These are phyloP conservation scores for Suillus clintonianus DNA, from an alignment of 768 basidiomycete species.

Conservation along the genomic window DNA sequence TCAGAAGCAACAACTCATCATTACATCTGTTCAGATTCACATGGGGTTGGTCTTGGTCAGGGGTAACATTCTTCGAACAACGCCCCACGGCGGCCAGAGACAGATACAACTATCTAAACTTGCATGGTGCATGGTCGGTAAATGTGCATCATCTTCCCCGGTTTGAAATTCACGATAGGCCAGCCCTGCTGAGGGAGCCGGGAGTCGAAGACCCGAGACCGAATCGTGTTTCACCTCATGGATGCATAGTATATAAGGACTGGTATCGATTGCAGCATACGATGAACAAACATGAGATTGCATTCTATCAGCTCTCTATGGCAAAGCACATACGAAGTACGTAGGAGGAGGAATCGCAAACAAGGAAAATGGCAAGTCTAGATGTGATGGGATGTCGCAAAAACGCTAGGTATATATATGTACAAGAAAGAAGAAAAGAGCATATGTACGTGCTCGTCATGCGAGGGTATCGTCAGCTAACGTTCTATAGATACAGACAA, in stretches of 20 bases:
- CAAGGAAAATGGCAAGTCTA: slow-evolving; percentile 28
- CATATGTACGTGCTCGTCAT: slow-evolving; percentile 4
- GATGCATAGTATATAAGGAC: background rate
- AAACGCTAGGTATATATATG: slow-evolving; percentile 8
- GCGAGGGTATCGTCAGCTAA: slow-evolving; percentile 7
- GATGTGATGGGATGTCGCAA: slow-evolving; percentile 10
- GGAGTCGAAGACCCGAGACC: background rate
- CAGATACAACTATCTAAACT: background rate
- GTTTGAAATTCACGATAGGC: background rate
- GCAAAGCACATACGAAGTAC: background rate
- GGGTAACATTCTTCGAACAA: background rate
- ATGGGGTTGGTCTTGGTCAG: background rate
- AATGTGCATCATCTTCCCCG: background rate
- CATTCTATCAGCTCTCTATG: background rate
- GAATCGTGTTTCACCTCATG: background rate
- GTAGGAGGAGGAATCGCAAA: slow-evolving; percentile 14
- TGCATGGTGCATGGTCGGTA: background rate
- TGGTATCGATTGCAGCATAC: background rate
- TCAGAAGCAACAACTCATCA: background rate
- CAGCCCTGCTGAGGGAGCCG: background rate
- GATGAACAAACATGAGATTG: background rate
- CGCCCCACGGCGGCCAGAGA: background rate
- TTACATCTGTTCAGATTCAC: background rate
- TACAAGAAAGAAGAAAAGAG: background rate
- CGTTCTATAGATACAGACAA: slow-evolving; percentile 11